Base-by-base conservation (phyloP, 768 basidiomycete species). In the Pleurotus eryngii region DNA sequence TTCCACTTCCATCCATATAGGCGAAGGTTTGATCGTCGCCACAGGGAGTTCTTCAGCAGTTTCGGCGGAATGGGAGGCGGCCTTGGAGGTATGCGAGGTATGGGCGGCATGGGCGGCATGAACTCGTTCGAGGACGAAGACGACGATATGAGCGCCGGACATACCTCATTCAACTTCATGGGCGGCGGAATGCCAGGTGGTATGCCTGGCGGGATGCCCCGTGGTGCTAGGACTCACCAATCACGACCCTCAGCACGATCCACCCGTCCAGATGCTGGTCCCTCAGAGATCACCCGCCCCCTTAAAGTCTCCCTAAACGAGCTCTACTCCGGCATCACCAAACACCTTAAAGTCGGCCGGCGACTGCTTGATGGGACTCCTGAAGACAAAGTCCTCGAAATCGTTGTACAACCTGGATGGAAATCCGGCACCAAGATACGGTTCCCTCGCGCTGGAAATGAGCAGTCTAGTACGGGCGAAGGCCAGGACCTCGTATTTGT, bases 371-470 rank as follows among this genome's bases (percentile, higher is more conserved):
- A 81, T 53, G 92, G 95, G 1, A 72, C 76, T 15, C 85, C 85
- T 15, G 92, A 97, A 70, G 92, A 95, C 61, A 92, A 91, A 69
- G 83, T 92, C 5, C 83, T 93, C 54, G 92, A 93, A 65, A 86
- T 93, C 65, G 76, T 81, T 35, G 79, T 92, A 20, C 80, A 81
- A 61, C 92, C 95, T 0, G 96, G 96, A 60, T 98, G 95, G 95
- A 98, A 98, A 80, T 84, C 84, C 59, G 96, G 96, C 0, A 98
- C 96, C 15, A 97, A 96, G 74, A 82, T 98, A 58, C 86, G 92
- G 42, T 98, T 95, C 72, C 84, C 90, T 0, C 82, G 83, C 18
- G 88, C 92, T 8, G 93, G 93, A 2, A 95, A 98, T 70, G 93
- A 95, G 64, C 78, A 80, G 51, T 67, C 74, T 11, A 69, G 42